A percentile compares a stretch with the other conserved stretches of the same genome.
These are phyloP conservation scores for Pythium pectinolyticum DNA, from an alignment of 352 stramenopile genomes.

Conservation along the genomic window DNA sequence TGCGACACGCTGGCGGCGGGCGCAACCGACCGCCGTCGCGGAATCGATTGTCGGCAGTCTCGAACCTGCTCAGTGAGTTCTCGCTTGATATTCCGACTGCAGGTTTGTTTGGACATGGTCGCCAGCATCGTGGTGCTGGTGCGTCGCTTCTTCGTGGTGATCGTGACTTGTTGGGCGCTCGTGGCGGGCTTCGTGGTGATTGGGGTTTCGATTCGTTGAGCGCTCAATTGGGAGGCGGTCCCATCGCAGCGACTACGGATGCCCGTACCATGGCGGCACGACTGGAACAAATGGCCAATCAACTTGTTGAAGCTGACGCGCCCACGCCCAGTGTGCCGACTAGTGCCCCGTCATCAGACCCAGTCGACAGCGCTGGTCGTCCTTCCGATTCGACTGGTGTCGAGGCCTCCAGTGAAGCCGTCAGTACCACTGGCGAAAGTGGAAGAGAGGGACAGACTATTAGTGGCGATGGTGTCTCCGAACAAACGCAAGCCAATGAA, in stretches of 20 bases:
- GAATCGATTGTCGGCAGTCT: conserved; percentile 69
- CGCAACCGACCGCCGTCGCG: conserved; percentile 54
- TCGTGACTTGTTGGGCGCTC: conserved; percentile 43
- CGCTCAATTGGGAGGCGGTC: neutral
- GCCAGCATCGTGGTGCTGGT: conserved; percentile 26
- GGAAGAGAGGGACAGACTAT: neutral
- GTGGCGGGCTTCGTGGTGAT: conserved; percentile 38
- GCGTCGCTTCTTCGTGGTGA: conserved; percentile 43
- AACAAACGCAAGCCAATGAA: conserved; percentile 25
- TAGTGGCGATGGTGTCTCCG: neutral
- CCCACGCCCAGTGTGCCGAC: neutral
- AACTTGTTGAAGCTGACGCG: conserved; percentile 43
- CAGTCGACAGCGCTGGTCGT: neutral
- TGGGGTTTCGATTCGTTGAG: conserved; percentile 6
- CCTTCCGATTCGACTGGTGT: neutral
- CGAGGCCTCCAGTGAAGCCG: neutral
- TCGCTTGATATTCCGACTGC: conserved; percentile 71
- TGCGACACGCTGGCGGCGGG: conserved; percentile 43
- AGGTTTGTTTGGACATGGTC: conserved; percentile 31
- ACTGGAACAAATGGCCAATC: conserved; percentile 72
- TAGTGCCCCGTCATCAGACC: neutral
- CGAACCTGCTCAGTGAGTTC: conserved; percentile 81
- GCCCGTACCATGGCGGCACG: conserved; percentile 69
- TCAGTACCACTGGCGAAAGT: neutral
- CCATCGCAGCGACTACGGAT: conserved; percentile 28